Evolutionary conservation across 805 yeast genomes (phyloP).

Genomic region (Ogataea sp.): DNA sequence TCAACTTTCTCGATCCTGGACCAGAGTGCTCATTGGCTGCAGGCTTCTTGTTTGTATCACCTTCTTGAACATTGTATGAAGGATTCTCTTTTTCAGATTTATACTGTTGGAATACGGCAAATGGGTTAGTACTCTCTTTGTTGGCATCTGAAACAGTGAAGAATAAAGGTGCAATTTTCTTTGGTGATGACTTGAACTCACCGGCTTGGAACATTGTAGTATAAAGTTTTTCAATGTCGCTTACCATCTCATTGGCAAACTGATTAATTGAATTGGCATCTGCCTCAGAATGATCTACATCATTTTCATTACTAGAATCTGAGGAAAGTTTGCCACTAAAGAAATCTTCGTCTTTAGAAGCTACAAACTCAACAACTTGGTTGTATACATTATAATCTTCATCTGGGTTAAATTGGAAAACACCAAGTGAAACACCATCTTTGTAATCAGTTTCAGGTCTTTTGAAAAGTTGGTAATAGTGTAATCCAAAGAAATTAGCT

Average conservation of each 20-base stretch:
- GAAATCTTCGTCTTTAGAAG: neutral
- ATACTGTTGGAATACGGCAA: conserved; percentile 36
- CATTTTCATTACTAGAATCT: too few relatives aligned
- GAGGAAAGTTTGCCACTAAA: too few relatives aligned
- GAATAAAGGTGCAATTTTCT: conserved; percentile 4
- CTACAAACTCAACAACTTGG: conserved; percentile 1
- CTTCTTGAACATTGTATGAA: conserved; percentile 1
- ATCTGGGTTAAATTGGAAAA: conserved; percentile 10
- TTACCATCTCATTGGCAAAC: too few relatives aligned
- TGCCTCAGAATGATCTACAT: neutral
- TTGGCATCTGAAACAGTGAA: conserved; percentile 6
- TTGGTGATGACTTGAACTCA: too few relatives aligned
- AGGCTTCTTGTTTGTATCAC: too few relatives aligned
- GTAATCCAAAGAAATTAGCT: conserved; percentile 34
- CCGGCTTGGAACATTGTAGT: too few relatives aligned
- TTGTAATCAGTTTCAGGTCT: conserved; percentile 4
- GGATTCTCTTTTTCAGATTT: conserved; percentile 12
- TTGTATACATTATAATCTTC: conserved; percentile 5
- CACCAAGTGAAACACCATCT: neutral
- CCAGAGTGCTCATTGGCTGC: too few relatives aligned
- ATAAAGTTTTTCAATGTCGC: too few relatives aligned
- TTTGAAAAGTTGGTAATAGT: conserved; percentile 38
- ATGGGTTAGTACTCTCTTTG: conserved; percentile 25
- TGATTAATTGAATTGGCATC: too few relatives aligned
- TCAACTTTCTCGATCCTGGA: conserved; percentile 5